A percentile compares a stretch with the other conserved stretches of the same genome.
These are phyloP conservation scores for Quercus variabilis DNA, from an alignment of 306 rosid genomes.

Conservation along the genomic window DNA sequence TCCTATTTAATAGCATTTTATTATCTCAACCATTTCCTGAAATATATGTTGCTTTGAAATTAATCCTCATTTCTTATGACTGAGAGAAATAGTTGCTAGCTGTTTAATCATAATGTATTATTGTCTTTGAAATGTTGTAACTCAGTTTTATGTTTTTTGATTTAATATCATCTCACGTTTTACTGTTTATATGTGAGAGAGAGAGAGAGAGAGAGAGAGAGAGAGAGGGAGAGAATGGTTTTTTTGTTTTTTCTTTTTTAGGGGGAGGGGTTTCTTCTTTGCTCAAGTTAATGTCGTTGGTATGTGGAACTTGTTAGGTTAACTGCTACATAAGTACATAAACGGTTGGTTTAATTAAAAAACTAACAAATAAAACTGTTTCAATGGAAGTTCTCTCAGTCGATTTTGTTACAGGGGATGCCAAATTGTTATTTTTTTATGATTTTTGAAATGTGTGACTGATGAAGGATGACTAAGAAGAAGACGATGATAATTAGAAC, in stretches of 20 bases:
- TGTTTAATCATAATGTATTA: slow-evolving; percentile 5
- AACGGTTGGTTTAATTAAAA: slow-evolving; percentile 6
- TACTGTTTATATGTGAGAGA: background rate
- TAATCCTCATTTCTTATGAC: background rate
- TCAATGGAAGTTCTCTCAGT: background rate
- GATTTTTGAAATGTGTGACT: background rate
- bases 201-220: background rate
- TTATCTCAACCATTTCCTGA: background rate
- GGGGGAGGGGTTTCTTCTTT: background rate
- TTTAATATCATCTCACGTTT: background rate
- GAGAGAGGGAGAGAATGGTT: background rate
- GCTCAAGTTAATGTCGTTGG: slow-evolving; percentile 15
- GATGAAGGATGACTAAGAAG: background rate
- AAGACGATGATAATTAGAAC: background rate
- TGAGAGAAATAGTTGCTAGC: slow-evolving; percentile 5
- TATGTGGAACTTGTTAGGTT: slow-evolving; percentile 16
- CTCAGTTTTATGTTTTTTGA: slow-evolving; percentile 15
- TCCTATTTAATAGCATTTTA: background rate
- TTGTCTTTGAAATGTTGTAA: background rate
- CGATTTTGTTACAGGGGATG: background rate
- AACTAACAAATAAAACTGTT: background rate
- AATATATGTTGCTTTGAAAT: background rate
- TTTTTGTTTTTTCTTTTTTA: background rate
- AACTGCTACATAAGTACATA: slow-evolving; percentile 26
- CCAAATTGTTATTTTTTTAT: background rate